phyloP scores from a whole-genome alignment of 345 rosid species.

The Geranium brycei region DNA sequence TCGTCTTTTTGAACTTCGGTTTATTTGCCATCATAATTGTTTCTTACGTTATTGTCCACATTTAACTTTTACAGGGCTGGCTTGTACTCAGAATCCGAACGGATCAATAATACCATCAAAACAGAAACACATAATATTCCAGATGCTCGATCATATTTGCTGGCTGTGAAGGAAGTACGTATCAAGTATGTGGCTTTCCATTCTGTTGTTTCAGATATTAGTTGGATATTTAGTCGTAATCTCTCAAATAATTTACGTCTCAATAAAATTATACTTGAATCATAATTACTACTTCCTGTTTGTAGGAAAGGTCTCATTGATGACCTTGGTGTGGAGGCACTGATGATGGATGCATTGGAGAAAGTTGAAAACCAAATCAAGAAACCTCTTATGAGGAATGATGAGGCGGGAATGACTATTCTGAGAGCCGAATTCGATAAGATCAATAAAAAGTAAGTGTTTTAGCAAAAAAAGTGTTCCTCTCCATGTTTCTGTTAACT shows the following conservation, averaged over 20 bases:
- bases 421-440: constrained; percentile 80
- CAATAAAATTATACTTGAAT: neutral
- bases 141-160: constrained; percentile 79
- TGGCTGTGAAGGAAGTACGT: constrained; percentile 64
- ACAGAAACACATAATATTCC: constrained; percentile 53
- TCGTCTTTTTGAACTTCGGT: neutral
- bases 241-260: neutral
- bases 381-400: constrained; percentile 87
- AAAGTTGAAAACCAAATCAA: constrained; percentile 83
- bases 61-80: constrained; percentile 54
- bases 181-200: constrained; percentile 30
- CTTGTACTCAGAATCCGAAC: constrained; percentile 72
- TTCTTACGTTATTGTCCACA: constrained; percentile 1
- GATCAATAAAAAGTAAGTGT: constrained; percentile 68
- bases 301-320: constrained; percentile 76
- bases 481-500: neutral
- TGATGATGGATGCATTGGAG: constrained; percentile 93
- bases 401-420: constrained; percentile 84
- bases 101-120: constrained; percentile 54
- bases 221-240: neutral
- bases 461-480: neutral
- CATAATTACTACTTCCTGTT: constrained; percentile 4
- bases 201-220: neutral
- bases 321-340: constrained; percentile 80
- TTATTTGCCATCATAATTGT: neutral